Evolutionary conservation across 805 yeast species (phyloP), one percentile per base, ranked within the genome.

Genomic region (Metschnikowia gelsemii): DNA sequence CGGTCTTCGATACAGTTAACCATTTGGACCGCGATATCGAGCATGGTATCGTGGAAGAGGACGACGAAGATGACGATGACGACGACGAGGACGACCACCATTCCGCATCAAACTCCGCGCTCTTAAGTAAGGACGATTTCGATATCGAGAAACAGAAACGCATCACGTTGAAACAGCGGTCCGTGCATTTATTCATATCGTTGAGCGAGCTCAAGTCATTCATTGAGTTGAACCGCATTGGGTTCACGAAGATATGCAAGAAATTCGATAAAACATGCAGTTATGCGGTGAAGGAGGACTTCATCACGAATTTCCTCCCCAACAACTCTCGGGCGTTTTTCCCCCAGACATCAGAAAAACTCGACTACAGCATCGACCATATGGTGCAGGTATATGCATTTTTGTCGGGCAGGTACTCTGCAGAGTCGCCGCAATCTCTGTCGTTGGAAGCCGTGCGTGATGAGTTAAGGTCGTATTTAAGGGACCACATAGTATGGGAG

Each of bases 401-500:
- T 35, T 56, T 64, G 26, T 52, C 63, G 4, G 64, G 58, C 23
- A 52, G 53, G 32, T 52, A 68, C 13, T 61, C 80, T 16, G 58
- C 72, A 8, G 54, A 73, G 51, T 85, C 90, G 0, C 68, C n/a
- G n/a, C n/a, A n/a, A n/a, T n/a, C 55, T 58, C 29, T 79, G 73
- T 62, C 61, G 38, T 55, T 66, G 32, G 73, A 71, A 7, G 43
- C 58, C 13, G 71, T 78, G 29, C 68, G 66, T 34, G 62, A 64
- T 28, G 80, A 75, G 38, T 62, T 77, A 42, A 68, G 72, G 49
- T 65, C 77, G 3, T 75, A 75, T 49, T 65, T 91, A 49, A 74
- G 97, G 49, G 99, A 91, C 55, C 95, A 91, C 61, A 86, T 91
- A 25, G 96, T 90, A 14, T 91, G 96, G 95, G 98, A 91, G 65